These are phyloP conservation scores for Myriosclerotinia curreyana DNA, from an alignment of 2,329 filamentous ascomycete genomes.

Conservation along the genomic window DNA sequence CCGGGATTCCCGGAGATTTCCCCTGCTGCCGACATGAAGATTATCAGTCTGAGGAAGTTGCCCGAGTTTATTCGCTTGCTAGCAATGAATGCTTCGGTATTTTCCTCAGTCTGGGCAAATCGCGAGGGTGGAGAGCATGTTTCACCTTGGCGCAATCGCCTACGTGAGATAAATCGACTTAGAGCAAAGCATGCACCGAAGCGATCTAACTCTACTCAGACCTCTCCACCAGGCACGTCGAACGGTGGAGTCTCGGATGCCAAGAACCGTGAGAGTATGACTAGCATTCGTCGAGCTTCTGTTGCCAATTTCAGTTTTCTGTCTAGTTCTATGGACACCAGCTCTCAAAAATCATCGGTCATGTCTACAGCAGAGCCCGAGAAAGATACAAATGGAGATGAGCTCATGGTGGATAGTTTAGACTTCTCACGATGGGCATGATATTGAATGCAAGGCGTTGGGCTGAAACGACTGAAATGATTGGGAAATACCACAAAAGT, in stretches of 20 bases:
- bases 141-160: slow-evolving; percentile 83
- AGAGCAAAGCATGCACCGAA: slow-evolving; percentile 64
- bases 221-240: slow-evolving; percentile 39
- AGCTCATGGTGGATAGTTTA: slow-evolving; percentile 36
- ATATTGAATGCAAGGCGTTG: slow-evolving; percentile 22
- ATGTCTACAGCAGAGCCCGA: slow-evolving; percentile 57
- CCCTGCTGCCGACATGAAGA: slow-evolving; percentile 82
- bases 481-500: slow-evolving; percentile 35
- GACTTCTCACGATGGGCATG: slow-evolving; percentile 41
- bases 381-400: slow-evolving; percentile 36
- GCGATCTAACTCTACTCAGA: slow-evolving; percentile 35
- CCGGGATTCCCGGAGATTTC: slow-evolving; percentile 89
- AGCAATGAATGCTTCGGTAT: slow-evolving; percentile 89
- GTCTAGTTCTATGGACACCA: slow-evolving; percentile 53
- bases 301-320: slow-evolving; percentile 67
- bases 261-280: slow-evolving; percentile 57
- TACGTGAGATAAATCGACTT: slow-evolving; percentile 79
- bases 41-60: slow-evolving; percentile 78
- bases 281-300: slow-evolving; percentile 58
- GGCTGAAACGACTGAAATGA: slow-evolving; percentile 4
- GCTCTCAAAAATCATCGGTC: slow-evolving; percentile 58
- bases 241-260: slow-evolving; percentile 32
- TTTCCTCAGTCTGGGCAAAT: slow-evolving; percentile 84
- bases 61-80: slow-evolving; percentile 83
- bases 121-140: slow-evolving; percentile 76